Evolutionary conservation across 192 early-diverging fungal genomes (phyloP).

Genomic region (Coemansia sp.): DNA sequence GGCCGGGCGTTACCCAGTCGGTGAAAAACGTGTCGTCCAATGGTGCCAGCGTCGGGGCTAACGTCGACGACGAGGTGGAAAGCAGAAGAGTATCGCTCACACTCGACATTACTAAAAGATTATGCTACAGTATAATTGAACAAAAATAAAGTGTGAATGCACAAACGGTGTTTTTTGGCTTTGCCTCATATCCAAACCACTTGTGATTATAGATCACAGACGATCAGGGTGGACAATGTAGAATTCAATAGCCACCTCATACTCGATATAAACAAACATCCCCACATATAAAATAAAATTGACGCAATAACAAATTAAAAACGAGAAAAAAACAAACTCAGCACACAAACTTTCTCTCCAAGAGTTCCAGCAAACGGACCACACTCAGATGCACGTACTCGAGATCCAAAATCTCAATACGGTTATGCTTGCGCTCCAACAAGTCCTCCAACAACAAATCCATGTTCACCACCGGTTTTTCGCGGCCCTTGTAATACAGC

Average conservation of each 20-base stretch:
- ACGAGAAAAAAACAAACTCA: no score
- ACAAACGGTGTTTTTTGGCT: no score
- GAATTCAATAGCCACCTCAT: no score
- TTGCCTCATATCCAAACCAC: no score
- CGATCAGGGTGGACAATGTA: no score
- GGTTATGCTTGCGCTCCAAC: conserved; percentile 87
- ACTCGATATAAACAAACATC: no score
- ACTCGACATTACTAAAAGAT: not conserved
- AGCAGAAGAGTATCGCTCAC: not conserved
- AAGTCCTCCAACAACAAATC: conserved; percentile 87
- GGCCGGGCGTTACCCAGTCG: conserved; percentile 55
- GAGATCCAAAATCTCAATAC: conserved; percentile 80
- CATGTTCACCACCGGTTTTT: conserved; percentile 93
- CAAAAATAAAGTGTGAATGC: no score
- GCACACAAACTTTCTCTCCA: conserved; percentile 74
- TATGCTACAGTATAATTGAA: no score
- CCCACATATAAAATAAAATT: no score
- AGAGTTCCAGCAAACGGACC: conserved; percentile 69
- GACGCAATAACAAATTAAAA: no score
- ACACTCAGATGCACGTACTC: conserved; percentile 93
- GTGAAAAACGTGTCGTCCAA: conserved; percentile 52
- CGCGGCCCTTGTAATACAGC: conserved; percentile 86
- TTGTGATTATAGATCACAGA: no score
- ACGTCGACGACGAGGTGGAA: conserved; percentile 3
- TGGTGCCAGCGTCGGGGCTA: conserved; percentile 19